Conservation (phyloP, 345 rosid genomes). For the Moricandia moricandioides region DNA sequence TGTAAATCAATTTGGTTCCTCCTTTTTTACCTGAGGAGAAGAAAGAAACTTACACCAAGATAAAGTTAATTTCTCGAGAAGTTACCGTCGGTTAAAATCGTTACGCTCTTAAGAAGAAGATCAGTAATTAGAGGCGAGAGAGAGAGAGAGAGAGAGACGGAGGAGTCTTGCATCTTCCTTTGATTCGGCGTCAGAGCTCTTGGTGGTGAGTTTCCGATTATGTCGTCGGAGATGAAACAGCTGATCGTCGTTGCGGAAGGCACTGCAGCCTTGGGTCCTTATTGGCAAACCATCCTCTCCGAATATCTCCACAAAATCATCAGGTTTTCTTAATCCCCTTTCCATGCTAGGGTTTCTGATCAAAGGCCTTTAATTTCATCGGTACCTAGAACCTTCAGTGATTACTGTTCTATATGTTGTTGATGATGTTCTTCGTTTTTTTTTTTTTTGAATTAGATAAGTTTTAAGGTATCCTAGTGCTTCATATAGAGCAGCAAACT, state of each 20-base stretch:
- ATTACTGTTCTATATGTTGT: not conserved
- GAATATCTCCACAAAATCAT: slow-evolving; percentile 91
- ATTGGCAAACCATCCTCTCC: slow-evolving; percentile 66
- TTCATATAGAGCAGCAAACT: not conserved
- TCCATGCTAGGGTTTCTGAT: slow-evolving; percentile 34
- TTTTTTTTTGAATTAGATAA: no score
- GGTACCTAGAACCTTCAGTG: not conserved
- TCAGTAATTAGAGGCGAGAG: not conserved
- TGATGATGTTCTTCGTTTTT: not conserved
- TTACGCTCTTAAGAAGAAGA: not conserved
- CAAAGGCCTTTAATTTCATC: not conserved
- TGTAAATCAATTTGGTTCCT: not conserved
- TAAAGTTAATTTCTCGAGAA: not conserved
- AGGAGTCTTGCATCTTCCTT: not conserved
- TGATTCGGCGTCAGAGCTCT: not conserved
- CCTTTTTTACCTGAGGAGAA: not conserved
- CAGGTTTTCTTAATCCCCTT: slow-evolving; percentile 41
- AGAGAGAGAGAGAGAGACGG: not conserved
- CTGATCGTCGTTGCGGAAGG: slow-evolving; percentile 89
- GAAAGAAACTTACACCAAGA: not conserved
- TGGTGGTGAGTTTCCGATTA: not conserved
- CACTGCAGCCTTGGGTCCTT: slow-evolving; percentile 89
- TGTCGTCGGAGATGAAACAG: slow-evolving; percentile 67
- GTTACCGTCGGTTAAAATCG: not conserved
- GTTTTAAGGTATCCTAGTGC: no score